A percentile compares a stretch with the other conserved stretches of the same genome.
Evolutionary conservation across 164 flowering plant genomes (phyloP).

Genomic region (Umbellularia californica): DNA sequence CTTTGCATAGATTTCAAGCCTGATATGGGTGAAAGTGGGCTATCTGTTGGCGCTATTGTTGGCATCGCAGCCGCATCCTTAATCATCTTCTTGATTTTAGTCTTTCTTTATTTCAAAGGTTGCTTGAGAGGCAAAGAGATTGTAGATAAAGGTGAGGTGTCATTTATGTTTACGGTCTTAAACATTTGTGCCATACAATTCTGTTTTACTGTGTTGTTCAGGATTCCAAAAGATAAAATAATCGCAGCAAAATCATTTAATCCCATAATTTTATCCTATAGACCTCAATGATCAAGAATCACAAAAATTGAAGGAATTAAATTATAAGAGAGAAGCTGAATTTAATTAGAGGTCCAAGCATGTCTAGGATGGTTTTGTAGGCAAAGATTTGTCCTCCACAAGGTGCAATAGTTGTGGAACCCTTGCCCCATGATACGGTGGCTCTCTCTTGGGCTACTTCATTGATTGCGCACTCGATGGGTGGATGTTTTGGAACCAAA

Average conservation of each 20-base stretch:
- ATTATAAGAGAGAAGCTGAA: not conserved
- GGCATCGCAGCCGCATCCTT: slow-evolving; percentile 49
- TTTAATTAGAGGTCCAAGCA: not conserved
- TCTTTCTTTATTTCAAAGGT: slow-evolving; percentile 39
- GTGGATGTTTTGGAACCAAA: not conserved
- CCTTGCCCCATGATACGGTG: not conserved
- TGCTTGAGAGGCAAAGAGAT: slow-evolving; percentile 37
- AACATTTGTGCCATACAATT: not conserved
- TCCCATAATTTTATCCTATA: no score
- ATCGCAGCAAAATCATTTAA: not conserved
- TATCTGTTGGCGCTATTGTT: slow-evolving; percentile 25
- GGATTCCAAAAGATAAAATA: not conserved
- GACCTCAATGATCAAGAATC: no score
- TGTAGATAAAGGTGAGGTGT: slow-evolving; percentile 44
- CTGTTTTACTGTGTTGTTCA: not conserved
- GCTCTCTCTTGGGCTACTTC: not conserved
- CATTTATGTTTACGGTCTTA: not conserved
- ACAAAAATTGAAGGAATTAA: no score
- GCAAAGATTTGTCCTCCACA: not conserved
- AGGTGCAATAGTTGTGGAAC: not conserved
- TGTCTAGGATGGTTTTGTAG: not conserved
- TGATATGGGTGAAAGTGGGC: slow-evolving; percentile 16
- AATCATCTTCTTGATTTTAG: slow-evolving; percentile 28
- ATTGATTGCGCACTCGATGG: not conserved
- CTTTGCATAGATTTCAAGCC: slow-evolving; percentile 46